phyloP scores from a whole-genome alignment of 176 grass and related monocot species.

The Oryza australiensis region DNA sequence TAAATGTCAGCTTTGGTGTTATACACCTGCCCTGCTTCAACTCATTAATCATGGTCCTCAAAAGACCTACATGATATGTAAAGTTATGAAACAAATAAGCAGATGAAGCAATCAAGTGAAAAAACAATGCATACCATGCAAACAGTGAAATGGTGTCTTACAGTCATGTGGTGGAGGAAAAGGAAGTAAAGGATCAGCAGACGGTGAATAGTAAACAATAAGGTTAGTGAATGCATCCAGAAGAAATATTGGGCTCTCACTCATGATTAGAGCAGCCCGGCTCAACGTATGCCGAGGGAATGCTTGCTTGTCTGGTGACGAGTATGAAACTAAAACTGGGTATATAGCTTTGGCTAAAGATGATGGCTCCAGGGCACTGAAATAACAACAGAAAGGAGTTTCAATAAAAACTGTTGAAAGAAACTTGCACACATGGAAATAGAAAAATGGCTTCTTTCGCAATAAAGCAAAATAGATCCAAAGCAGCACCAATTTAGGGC shows the following conservation, averaged over 20 bases:
- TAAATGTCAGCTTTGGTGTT: conserved; percentile 81
- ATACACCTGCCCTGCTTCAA: conserved; percentile 82
- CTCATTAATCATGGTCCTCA: conserved; percentile 61
- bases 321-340: conserved; percentile 74
- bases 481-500: conserved; percentile 9
- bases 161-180: conserved; percentile 96
- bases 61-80: conserved; percentile 55
- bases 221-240: conserved; percentile 91
- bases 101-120: conserved; percentile 6
- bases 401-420: conserved; percentile 37
- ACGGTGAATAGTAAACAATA: conserved; percentile 74
- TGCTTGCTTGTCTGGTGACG: conserved; percentile 88
- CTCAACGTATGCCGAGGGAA: conserved; percentile 87
- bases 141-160: conserved; percentile 45
- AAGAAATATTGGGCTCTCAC: conserved; percentile 91
- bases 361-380: conserved; percentile 74
- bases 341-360: conserved; percentile 82
- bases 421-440: conserved; percentile 21
- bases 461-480: not conserved
- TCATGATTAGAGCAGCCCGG: conserved; percentile 81
- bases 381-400: conserved; percentile 38
- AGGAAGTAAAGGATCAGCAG: conserved; percentile 72
- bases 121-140: not conserved
- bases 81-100: conserved; percentile 8
- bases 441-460: not conserved